phyloP scores from a whole-genome alignment of 495 filamentous ascomycete species.

The Penicillium fimorum region DNA sequence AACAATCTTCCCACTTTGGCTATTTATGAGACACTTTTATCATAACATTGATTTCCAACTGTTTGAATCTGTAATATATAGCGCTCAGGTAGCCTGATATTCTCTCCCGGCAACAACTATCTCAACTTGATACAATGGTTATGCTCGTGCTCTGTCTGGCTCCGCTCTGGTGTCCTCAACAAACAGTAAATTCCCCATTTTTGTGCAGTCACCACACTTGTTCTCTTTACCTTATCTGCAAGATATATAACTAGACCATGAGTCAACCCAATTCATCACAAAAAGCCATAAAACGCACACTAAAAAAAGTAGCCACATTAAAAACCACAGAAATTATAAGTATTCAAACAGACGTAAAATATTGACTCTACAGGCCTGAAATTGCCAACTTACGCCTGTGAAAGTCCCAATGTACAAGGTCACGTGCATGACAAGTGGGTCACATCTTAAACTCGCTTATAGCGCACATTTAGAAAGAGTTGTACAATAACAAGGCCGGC shows the following conservation, averaged over 20 bases:
- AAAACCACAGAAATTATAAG: not conserved
- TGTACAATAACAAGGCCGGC: slow-evolving; percentile 27
- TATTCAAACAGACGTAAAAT: not conserved
- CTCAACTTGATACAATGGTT: not conserved
- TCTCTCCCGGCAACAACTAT: not conserved
- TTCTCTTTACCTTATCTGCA: not conserved
- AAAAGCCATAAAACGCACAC: not conserved
- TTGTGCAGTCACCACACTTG: not conserved
- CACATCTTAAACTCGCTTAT: not conserved
- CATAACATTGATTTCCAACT: not conserved
- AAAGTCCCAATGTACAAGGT: too few species aligned
- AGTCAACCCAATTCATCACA: not conserved
- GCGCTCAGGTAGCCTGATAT: not conserved
- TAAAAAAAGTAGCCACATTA: not conserved
- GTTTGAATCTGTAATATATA: not conserved
- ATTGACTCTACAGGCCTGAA: not conserved
- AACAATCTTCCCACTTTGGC: not conserved
- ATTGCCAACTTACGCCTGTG: not conserved
- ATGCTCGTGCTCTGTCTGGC: too few species aligned
- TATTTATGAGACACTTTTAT: not conserved
- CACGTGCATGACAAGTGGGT: not conserved
- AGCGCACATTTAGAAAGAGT: not conserved
- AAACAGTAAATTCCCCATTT: not conserved
- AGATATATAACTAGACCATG: not conserved
- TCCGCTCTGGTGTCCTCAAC: not conserved